A percentile compares a stretch with the other conserved stretches of the same genome.
Conservation (phyloP, 225 moss, liverwort and hornwort species). For the Climacium dendroides region DNA sequence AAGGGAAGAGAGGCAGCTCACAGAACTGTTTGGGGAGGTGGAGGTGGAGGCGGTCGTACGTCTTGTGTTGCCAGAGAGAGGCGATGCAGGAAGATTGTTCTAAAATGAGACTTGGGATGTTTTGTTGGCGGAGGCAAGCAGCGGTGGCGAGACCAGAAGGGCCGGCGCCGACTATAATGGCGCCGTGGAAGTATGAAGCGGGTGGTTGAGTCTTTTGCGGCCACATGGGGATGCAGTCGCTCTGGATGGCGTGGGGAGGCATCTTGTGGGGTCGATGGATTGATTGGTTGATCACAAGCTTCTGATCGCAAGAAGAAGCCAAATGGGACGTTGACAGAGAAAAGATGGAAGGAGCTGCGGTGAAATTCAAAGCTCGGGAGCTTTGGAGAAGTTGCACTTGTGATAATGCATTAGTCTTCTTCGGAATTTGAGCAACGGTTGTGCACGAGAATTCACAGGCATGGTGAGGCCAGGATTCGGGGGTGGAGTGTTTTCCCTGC, state of each 20-base stretch:
- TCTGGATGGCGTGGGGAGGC: constrained; percentile 11
- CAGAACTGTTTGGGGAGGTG: constrained; percentile 46
- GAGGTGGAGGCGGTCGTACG: constrained; percentile 31
- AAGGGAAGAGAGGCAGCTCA: constrained; percentile 23
- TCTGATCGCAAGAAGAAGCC: not conserved
- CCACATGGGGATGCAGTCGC: constrained; percentile 22
- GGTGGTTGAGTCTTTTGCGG: not conserved
- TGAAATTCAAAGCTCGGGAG: not conserved
- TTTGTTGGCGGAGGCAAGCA: constrained; percentile 37
- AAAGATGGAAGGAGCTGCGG: too few species aligned
- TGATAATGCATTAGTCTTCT: not conserved
- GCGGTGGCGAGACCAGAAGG: constrained; percentile 78
- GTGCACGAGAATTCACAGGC: constrained; percentile 11
- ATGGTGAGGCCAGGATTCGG: not conserved
- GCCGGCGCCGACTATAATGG: constrained; percentile 72
- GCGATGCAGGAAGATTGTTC: constrained; percentile 13
- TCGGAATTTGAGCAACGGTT: not conserved
- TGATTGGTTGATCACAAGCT: not conserved
- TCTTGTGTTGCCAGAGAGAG: constrained; percentile 25
- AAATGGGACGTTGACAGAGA: not conserved
- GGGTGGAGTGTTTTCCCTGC: not conserved
- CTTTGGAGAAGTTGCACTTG: not conserved
- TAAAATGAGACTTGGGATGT: constrained; percentile 35
- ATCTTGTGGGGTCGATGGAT: not conserved
- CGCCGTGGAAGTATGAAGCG: constrained; percentile 23